Base-by-base conservation (phyloP, 805 yeast genomes). In the Teunomyces stri region DNA sequence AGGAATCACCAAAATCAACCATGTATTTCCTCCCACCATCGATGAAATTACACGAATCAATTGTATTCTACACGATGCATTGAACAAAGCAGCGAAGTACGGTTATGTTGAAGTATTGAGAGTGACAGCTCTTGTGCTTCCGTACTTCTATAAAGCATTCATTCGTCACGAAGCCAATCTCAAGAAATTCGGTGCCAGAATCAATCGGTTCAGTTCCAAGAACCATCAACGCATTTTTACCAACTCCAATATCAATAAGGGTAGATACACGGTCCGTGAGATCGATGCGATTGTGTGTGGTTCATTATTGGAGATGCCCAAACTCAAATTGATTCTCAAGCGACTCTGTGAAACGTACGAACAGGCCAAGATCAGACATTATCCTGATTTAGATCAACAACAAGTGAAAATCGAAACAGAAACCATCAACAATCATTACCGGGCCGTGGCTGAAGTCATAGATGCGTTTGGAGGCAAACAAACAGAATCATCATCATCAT, bases 81-180 rank as follows among this genome's bases (percentile, higher is more conserved):
- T 92, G 46, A 79, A 80, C 48, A 65, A 77, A 12, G 92, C 97
- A 0, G 58, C 71, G 2, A 80, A 84, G 0, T 80, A 65, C 59
- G 97, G 97, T 2, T 79, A 85, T 43, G 75, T 78, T 44, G 97
- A 92, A 64, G 74, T 89, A 3, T 65, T 92, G 49, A 84, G 80
- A 51, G 96, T 92, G 0, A 80, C 95, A 59, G 94, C 90, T 3
- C 76, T 81, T 44, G 83, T 94, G 0, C 75, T 92, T 12, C 97
- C 97, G 0, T 89, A 89, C 63, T 92, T 90, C 62, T 92, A 88
- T 69, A 88, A 90, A 60, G 96, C 97, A 0, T 88, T 87, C 56
- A 88, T 90, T 74, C 75, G 97, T 48, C 97, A 92, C 65, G 96
- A 91, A 65, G 96, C 97, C 6, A 96, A 96, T 15, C 79, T 94